Conservation (phyloP, 345 rosid species). For the Murraya koenigii region DNA sequence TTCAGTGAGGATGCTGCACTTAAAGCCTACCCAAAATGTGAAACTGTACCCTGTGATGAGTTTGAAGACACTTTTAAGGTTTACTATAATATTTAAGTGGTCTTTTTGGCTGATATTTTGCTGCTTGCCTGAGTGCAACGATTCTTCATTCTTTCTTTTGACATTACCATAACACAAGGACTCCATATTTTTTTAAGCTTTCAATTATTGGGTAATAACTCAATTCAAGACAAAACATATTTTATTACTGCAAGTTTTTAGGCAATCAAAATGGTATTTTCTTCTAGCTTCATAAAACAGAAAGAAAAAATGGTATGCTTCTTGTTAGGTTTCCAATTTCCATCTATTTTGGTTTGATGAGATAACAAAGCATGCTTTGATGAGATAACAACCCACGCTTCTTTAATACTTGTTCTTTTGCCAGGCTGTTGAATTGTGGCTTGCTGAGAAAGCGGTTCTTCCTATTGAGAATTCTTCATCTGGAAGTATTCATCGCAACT, state of each 20-base stretch:
- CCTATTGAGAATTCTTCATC: conserved; percentile 57
- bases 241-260: neutral
- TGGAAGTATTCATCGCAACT: conserved; percentile 63
- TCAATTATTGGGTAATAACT: neutral
- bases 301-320: neutral
- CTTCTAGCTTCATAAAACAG: no score
- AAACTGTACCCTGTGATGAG: conserved; percentile 55
- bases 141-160: neutral
- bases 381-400: neutral
- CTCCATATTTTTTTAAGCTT: neutral
- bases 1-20: conserved; percentile 59
- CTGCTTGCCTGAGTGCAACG: neutral
- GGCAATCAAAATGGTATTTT: neutral
- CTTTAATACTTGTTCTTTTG: conserved; percentile 9
- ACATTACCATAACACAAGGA: neutral
- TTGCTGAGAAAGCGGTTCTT: conserved; percentile 58
- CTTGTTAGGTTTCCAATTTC: neutral
- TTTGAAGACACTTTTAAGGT: conserved; percentile 66
- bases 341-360: neutral
- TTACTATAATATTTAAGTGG: neutral
- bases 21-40: conserved; percentile 62
- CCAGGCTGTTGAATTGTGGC: conserved; percentile 61
- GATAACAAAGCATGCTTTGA: neutral
- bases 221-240: neutral
- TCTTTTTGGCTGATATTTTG: neutral